Conservation (phyloP, 2,329 filamentous ascomycete genomes). For the Fusarium fracticaudum region DNA sequence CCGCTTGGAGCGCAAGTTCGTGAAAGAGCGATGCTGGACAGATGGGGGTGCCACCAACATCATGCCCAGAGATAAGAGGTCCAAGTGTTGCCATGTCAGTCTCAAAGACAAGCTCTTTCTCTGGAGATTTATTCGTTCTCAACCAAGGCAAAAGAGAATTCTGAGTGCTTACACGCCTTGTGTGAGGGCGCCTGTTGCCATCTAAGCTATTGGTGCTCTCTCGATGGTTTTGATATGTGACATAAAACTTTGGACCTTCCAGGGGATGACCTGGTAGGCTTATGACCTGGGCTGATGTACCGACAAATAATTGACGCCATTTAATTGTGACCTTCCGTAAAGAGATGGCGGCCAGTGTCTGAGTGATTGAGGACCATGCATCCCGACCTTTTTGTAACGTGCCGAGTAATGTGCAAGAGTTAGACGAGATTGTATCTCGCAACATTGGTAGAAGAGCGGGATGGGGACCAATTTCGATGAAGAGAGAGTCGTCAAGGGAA, state of each 20-base stretch:
- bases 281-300: not conserved
- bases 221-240: not conserved
- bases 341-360: not conserved
- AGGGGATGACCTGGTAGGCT: not conserved
- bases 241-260: not conserved
- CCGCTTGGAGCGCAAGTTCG: not conserved
- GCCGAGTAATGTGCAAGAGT: not conserved
- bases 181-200: too few relatives aligned
- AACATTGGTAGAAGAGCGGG: not conserved
- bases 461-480: not conserved
- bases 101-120: not conserved
- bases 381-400: not conserved
- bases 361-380: not conserved
- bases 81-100: not conserved
- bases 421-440: not conserved
- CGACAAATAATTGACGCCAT: not conserved
- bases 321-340: not conserved
- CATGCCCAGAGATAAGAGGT: not conserved
- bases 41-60: not conserved
- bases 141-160: not conserved
- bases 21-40: slow-evolving; percentile 1
- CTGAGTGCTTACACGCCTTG: not conserved
- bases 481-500: not conserved
- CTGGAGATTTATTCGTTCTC: not conserved
- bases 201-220: too few relatives aligned